Evolutionary conservation across 2,329 filamentous ascomycete genomes (phyloP), one percentile per base, ranked within the genome.

Genomic region (Mycosphaerella arachidis): DNA sequence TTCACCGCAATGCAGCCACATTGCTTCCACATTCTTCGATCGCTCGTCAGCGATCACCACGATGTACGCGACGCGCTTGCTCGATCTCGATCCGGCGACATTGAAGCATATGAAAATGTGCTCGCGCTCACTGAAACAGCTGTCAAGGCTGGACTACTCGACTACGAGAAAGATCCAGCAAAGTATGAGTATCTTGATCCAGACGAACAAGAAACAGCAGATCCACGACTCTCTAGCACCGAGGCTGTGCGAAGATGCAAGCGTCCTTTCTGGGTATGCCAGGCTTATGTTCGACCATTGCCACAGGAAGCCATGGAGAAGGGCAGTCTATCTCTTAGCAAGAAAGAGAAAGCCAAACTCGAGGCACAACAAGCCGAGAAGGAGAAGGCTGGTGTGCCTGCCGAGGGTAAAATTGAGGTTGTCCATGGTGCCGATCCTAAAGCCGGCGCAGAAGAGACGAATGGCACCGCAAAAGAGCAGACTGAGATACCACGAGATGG

Each of bases 181-280:
- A 62, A 63, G 9, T 74, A 73, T 56, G 71, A 74, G 18, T 60
- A 65, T 10, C 59, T 58, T 1, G 60, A 65, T 10, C 43, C 57
- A 46, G 54, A 67, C 59, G 24, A 67, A 56, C 58, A 58, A 51
- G 70, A 53, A 58, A 67, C 56, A 18, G 63, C 56, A 20, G 59
- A 64, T 35, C 60, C 63, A 12, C 74, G 73, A 56, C 56, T 63
- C 12, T 71, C 56, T 35, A 70, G 67, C 4, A 76, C 85, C 18
- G 86, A 84, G 8, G 86, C 89, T 0, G 86, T 94, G 29, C 84
- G 83, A 57, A 80, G 84, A 61, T 96, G 91, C 71, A 88, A 86
- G 72, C 79, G 91, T 64, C 92, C 92, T 1, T 97, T 87, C 84
- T 97, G 91, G 91, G 82, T 96, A 4, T 91, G 87, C 55, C 92